phyloP scores from a whole-genome alignment of 2,329 filamentous ascomycete genomes.

The Ambrosiella xylebori region DNA sequence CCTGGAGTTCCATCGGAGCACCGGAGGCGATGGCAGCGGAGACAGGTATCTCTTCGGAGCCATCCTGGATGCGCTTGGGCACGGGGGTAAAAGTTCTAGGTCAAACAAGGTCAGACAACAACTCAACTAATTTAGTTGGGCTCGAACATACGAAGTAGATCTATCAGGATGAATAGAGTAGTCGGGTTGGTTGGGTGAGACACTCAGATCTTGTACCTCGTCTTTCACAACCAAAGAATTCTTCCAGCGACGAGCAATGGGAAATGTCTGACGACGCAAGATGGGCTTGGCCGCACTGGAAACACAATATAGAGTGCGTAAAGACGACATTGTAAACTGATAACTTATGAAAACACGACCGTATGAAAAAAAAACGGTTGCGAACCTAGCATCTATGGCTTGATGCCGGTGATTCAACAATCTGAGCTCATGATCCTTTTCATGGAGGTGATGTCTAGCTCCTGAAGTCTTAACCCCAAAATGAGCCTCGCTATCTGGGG shows the following conservation, averaged over 20 bases:
- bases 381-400: background rate
- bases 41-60: conserved; percentile 63
- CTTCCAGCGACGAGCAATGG: conserved; percentile 32
- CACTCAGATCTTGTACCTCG: conserved; percentile 23
- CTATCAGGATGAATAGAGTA: conserved; percentile 71
- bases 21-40: conserved; percentile 79
- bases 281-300: background rate
- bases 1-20: conserved; percentile 84
- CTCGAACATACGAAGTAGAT: conserved; percentile 57
- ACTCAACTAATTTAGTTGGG: background rate
- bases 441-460: background rate
- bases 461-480: background rate
- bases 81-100: conserved; percentile 74
- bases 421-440: conserved; percentile 7
- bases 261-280: conserved; percentile 22
- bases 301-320: conserved; percentile 1
- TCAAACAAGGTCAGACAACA: background rate
- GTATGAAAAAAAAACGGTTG: background rate
- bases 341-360: background rate
- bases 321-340: conserved; percentile 2
- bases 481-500: background rate
- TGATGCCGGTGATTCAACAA: background rate
- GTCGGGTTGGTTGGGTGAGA: conserved; percentile 50
- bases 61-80: conserved; percentile 76
- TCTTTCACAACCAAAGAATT: conserved; percentile 27